Evolutionary conservation across 495 filamentous ascomycete species (phyloP).

Genomic region (Penicillium cosmopolitanum): DNA sequence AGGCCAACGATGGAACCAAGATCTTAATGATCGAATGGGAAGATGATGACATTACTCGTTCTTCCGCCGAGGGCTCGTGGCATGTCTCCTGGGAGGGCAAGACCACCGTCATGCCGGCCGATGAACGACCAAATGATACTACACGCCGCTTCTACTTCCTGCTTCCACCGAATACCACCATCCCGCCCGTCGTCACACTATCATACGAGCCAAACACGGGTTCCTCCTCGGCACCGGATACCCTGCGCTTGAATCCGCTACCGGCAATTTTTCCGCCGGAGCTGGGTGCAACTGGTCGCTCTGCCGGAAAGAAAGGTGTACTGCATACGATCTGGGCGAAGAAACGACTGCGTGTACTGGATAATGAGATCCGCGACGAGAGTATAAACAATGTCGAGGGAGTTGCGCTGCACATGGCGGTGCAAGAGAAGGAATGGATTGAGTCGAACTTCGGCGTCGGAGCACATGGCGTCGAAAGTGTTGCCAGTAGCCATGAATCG

Average conservation of each 20-base stretch:
- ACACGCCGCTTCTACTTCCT: slow-evolving; percentile 74
- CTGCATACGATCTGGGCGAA: slow-evolving; percentile 84
- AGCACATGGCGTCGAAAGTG: slow-evolving; percentile 22
- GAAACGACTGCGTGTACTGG: slow-evolving; percentile 69
- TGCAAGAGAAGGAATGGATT: slow-evolving; percentile 81
- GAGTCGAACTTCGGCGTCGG: slow-evolving; percentile 73
- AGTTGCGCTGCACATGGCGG: slow-evolving; percentile 77
- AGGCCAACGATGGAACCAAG: slow-evolving; percentile 79
- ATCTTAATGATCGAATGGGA: slow-evolving; percentile 87
- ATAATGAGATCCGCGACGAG: slow-evolving; percentile 70
- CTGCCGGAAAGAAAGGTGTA: slow-evolving; percentile 75
- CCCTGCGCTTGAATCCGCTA: slow-evolving; percentile 66
- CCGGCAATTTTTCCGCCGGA: slow-evolving; percentile 81
- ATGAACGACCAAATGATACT: slow-evolving; percentile 58
- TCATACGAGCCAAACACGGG: slow-evolving; percentile 41
- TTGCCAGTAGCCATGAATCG: slow-evolving; percentile 21
- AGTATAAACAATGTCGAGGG: slow-evolving; percentile 70
- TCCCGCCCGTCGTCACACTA: slow-evolving; percentile 71
- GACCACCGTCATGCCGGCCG: slow-evolving; percentile 63
- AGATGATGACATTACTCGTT: slow-evolving; percentile 50
- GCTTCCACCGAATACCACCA: slow-evolving; percentile 63
- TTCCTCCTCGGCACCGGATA: slow-evolving; percentile 22
- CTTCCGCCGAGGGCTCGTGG: slow-evolving; percentile 55
- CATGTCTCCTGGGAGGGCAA: slow-evolving; percentile 79
- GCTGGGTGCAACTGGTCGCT: slow-evolving; percentile 63